A percentile compares a stretch with the other conserved stretches of the same genome.
Evolutionary conservation across 1,284 basidiomycete genomes (phyloP).

Genomic region (Tilletia walkeri): DNA sequence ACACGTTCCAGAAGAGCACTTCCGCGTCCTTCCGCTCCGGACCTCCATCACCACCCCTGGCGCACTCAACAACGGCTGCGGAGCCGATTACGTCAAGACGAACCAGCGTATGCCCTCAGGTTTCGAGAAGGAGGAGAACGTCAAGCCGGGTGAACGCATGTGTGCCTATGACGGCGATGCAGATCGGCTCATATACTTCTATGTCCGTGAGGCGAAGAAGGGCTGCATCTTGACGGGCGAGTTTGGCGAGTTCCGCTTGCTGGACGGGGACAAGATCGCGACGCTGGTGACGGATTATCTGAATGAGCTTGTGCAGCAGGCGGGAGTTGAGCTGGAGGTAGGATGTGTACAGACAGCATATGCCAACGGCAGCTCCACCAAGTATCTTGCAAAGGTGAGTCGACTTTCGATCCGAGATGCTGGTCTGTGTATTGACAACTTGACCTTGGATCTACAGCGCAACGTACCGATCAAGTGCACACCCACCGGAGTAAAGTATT

Average conservation of each 20-base stretch:
- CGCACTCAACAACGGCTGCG: slow-evolving; percentile 77
- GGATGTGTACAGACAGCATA: slow-evolving; percentile 95
- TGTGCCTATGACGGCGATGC: slow-evolving; percentile 97
- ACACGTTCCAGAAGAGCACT: slow-evolving; percentile 39
- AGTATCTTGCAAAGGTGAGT: slow-evolving; percentile 65
- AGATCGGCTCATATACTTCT: slow-evolving; percentile 94
- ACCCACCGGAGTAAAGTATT: slow-evolving; percentile 93
- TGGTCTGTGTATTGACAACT: slow-evolving; percentile 17
- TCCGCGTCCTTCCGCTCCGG: slow-evolving; percentile 40
- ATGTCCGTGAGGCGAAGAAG: slow-evolving; percentile 54
- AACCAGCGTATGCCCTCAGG: slow-evolving; percentile 48
- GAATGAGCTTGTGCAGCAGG: slow-evolving; percentile 72
- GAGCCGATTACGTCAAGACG: slow-evolving; percentile 97
- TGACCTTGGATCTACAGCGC: slow-evolving; percentile 61
- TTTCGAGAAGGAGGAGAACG: slow-evolving; percentile 40
- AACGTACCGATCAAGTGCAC: slow-evolving; percentile 87
- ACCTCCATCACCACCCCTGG: slow-evolving; percentile 64
- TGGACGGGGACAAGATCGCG: slow-evolving; percentile 99
- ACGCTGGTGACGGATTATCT: slow-evolving; percentile 90
- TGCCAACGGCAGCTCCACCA: slow-evolving; percentile 94
- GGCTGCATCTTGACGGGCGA: slow-evolving; percentile 15
- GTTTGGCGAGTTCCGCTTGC: slow-evolving; percentile 71
- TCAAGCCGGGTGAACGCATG: slow-evolving; percentile 67
- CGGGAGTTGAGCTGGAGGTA: slow-evolving; percentile 45
- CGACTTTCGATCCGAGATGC: neutral